A percentile compares a stretch with the other conserved stretches of the same genome.
Conservation (phyloP, 169 alveolate species). For the Eimeria praecox region DNA sequence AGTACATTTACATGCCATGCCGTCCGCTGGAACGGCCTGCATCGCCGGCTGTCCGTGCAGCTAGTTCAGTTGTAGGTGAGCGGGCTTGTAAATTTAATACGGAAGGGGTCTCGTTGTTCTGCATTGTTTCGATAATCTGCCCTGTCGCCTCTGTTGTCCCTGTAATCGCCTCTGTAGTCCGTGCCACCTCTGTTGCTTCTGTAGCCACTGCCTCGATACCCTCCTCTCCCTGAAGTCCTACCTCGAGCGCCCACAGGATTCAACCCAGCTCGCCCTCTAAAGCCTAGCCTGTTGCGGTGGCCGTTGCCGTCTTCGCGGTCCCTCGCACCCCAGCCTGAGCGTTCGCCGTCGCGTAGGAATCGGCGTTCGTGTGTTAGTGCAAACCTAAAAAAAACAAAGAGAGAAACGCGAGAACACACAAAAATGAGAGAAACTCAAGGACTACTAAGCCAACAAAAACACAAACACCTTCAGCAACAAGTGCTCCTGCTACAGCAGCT, state of each 20-base stretch:
- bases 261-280: slow-evolving; percentile 42
- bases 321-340: slow-evolving; percentile 40
- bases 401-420: neutral
- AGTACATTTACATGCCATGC: neutral
- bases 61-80: slow-evolving; percentile 3
- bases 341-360: slow-evolving; percentile 5
- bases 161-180: slow-evolving; percentile 47
- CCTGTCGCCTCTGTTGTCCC: slow-evolving; percentile 30
- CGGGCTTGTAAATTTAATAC: slow-evolving; percentile 37
- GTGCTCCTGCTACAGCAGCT: too few species aligned
- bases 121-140: neutral
- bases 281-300: slow-evolving; percentile 56
- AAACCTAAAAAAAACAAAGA: neutral
- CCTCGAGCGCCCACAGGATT: slow-evolving; percentile 54
- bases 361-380: slow-evolving; percentile 52
- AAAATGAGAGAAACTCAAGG: too few species aligned
- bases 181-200: slow-evolving; percentile 15
- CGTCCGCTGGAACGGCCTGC: neutral
- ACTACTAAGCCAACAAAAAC: neutral
- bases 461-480: too few species aligned
- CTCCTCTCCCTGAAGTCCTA: neutral
- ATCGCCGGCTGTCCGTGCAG: neutral
- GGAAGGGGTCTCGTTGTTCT: slow-evolving; percentile 41
- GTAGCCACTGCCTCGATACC: slow-evolving; percentile 18
- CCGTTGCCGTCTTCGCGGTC: slow-evolving; percentile 33